Evolutionary conservation across 768 basidiomycete genomes (phyloP), one percentile per base, ranked within the genome.

Genomic region (Hygrophorus pudorinus): DNA sequence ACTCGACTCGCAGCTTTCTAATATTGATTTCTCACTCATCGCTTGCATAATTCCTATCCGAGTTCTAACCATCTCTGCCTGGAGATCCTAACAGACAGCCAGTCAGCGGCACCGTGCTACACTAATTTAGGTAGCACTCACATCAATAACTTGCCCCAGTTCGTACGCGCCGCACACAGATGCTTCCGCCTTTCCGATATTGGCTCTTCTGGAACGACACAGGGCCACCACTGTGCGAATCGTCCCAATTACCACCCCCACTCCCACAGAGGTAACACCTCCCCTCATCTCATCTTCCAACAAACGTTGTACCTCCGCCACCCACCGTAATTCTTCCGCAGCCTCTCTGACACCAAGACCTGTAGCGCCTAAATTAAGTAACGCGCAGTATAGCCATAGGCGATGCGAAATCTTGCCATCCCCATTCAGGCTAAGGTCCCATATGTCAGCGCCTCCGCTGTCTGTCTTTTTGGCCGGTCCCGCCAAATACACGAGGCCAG

Each of bases 331-430:
- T 27, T 42, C 37, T 32, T 27, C 34, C 30, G n/a, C 18, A 14
- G 17, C 27, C 30, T 37, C 28, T 4, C 21, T 33, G 8, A 35
- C 31, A 38, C 31, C 14, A 38, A n/a, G 27, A 33, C 28, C 7
- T 7, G 7, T 24, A 17, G 13, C 31, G 21, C 10, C 17, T 28
- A 48, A 21, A 3, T 51, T 40, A 38, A 61, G 51, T 10, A 72
- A 53, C 30, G 62, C 53, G 50, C 68, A 65, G 39, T 68, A 54
- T 8, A 71, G 45, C 78, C 78, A 79, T 4, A 80, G 60, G 28
- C 60, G 59, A 48, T 67, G 65, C 1, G 76, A 75, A 34, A 77
- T 53, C 49, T 60, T 68, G 2, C 75, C 76, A 51, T 79, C 78
- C 12, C 63, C 61, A 51, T 78, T 68, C 42, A 77, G 50, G 43